Evolutionary conservation across 192 early-diverging fungal species (phyloP).

Genomic region (Gryganskiella cystojenkinii): DNA sequence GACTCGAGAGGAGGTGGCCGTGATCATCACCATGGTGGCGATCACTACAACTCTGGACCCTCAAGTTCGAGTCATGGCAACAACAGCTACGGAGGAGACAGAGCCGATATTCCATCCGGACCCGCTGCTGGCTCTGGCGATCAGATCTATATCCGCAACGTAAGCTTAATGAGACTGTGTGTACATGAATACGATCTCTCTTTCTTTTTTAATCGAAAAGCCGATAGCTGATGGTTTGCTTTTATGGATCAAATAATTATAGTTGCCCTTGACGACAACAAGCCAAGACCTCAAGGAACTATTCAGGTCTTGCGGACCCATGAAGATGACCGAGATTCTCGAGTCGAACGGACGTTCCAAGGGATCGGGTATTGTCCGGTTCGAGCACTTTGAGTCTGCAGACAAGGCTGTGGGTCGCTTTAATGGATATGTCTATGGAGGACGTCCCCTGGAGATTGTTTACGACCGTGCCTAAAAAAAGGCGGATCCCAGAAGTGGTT

Average conservation of each 20-base stretch:
- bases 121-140: slow-evolving; percentile 29
- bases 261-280: slow-evolving; percentile 66
- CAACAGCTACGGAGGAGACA: not conserved
- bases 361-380: slow-evolving; percentile 62
- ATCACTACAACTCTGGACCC: not conserved
- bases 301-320: slow-evolving; percentile 61
- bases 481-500: no score
- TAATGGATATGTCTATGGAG: slow-evolving; percentile 14
- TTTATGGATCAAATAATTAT: slow-evolving; percentile 1
- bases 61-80: not conserved
- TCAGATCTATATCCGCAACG: slow-evolving; percentile 29
- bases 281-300: slow-evolving; percentile 63
- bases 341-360: slow-evolving; percentile 57
- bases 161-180: not conserved
- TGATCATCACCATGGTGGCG: slow-evolving; percentile 4
- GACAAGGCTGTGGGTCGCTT: slow-evolving; percentile 60
- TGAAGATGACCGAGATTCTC: slow-evolving; percentile 59
- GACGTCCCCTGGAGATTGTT: slow-evolving; percentile 8
- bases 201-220: no score
- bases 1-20: slow-evolving; percentile 1
- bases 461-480: slow-evolving; percentile 10
- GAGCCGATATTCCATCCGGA: slow-evolving; percentile 6
- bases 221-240: not conserved
- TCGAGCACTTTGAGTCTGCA: slow-evolving; percentile 55
- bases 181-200: no score